Evolutionary conservation across 2,329 filamentous ascomycete species (phyloP).

Genomic region (Graphilbum ipis-grandicollis): DNA sequence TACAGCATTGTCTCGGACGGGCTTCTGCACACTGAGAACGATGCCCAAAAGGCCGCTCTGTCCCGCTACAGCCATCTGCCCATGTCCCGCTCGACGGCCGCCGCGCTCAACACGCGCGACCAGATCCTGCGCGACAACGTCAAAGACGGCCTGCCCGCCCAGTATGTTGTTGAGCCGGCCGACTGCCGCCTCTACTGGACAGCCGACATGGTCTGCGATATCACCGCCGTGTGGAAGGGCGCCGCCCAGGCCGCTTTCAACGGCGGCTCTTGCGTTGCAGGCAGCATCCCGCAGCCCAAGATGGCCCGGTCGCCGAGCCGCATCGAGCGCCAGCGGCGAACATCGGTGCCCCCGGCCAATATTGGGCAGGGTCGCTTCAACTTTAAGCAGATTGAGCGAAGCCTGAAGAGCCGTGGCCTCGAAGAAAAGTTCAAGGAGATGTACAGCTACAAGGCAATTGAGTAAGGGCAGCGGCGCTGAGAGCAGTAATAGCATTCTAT

Average conservation of each 20-base stretch:
- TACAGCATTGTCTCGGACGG: slow-evolving; percentile 10
- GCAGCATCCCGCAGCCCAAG: slow-evolving; percentile 1
- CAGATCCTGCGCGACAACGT: slow-evolving; percentile 18
- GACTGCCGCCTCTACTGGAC: slow-evolving; percentile 37
- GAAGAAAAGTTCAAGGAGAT: slow-evolving; percentile 2
- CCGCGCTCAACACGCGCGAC: slow-evolving; percentile 21
- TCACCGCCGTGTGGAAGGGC: slow-evolving; percentile 27
- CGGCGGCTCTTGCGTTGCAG: slow-evolving; percentile 6
- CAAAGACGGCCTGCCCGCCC: slow-evolving; percentile 23
- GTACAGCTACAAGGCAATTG: slow-evolving; percentile 5
- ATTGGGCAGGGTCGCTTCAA: not conserved
- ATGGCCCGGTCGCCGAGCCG: not conserved
- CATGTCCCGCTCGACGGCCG: slow-evolving; percentile 4
- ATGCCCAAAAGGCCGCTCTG: slow-evolving; percentile 4
- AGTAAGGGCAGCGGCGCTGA: slow-evolving; percentile 1
- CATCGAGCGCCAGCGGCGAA: not conserved
- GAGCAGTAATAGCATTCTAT: too few species aligned
- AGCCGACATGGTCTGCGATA: slow-evolving; percentile 26
- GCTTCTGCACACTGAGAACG: slow-evolving; percentile 3
- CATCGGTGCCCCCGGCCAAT: not conserved
- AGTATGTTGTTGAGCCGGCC: slow-evolving; percentile 28
- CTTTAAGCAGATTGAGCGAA: slow-evolving; percentile 1
- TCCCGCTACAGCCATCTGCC: slow-evolving; percentile 4
- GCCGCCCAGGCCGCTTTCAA: slow-evolving; percentile 20
- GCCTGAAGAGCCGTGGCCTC: not conserved